phyloP scores from a whole-genome alignment of 192 early-diverging fungal species.

The Allomyces javanicus region DNA sequence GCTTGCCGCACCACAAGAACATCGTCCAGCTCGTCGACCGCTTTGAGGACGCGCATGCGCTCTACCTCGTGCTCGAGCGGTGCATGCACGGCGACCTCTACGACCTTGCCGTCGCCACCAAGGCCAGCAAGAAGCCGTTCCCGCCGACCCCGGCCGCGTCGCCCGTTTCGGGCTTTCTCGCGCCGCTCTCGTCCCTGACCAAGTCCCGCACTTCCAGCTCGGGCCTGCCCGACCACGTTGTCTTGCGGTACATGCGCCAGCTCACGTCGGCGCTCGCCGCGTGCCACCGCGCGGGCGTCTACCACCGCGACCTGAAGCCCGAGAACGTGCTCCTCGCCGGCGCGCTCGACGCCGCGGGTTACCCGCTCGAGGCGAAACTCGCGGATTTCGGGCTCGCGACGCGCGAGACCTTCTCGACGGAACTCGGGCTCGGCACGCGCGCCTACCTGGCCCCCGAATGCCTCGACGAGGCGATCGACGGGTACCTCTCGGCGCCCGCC shows the following conservation, averaged over 20 bases:
- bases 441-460: constrained; percentile 73
- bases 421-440: constrained; percentile 70
- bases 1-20: constrained; percentile 55
- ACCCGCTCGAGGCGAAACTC: constrained; percentile 39
- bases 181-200: background rate
- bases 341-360: constrained; percentile 12
- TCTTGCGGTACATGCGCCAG: constrained; percentile 25
- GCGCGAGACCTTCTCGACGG: constrained; percentile 41
- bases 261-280: constrained; percentile 57
- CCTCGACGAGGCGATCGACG: constrained; percentile 18
- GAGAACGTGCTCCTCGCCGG: constrained; percentile 56
- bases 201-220: background rate
- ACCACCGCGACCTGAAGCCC: constrained; percentile 88
- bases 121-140: too few species aligned
- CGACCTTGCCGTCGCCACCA: constrained; percentile 18
- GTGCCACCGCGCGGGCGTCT: constrained; percentile 57
- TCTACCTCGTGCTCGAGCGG: constrained; percentile 90
- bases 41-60: constrained; percentile 65
- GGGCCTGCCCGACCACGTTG: background rate
- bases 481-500: background rate
- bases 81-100: constrained; percentile 85
- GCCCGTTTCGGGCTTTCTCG: background rate
- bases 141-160: background rate
- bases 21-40: constrained; percentile 71
- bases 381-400: constrained; percentile 88